phyloP scores from a whole-genome alignment of 306 rosid species.

The Glycyrrhiza uralensis region DNA sequence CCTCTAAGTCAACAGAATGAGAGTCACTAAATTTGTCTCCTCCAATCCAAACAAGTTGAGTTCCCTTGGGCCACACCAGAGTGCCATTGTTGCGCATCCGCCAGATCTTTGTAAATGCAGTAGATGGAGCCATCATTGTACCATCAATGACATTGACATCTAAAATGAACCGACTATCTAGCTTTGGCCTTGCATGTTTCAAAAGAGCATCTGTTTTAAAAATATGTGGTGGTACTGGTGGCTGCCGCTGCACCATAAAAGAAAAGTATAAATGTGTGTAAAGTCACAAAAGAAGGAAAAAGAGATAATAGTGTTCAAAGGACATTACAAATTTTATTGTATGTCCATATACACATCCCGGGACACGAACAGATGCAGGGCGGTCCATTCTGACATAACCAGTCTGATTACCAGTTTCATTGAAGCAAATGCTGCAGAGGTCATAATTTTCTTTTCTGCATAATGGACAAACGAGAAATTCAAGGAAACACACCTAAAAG shows the following conservation, averaged over 20 bases:
- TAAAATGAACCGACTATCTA: constrained; percentile 66
- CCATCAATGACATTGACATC: constrained; percentile 86
- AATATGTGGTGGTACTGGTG: constrained; percentile 23
- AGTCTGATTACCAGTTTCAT: constrained; percentile 47
- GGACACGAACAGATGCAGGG: constrained; percentile 39
- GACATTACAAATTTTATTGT: constrained; percentile 23
- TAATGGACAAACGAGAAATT: neutral
- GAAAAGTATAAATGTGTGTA: neutral
- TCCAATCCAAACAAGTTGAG: constrained; percentile 76
- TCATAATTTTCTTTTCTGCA: constrained; percentile 81
- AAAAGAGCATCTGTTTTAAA: constrained; percentile 17
- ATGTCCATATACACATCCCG: constrained; percentile 25
- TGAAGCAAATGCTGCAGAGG: constrained; percentile 76
- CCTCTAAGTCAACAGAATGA: constrained; percentile 60
- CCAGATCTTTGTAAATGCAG: constrained; percentile 91
- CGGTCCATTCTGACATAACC: constrained; percentile 72
- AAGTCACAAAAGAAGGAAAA: neutral
- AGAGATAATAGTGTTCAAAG: neutral
- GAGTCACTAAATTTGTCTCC: constrained; percentile 54
- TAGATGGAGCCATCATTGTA: constrained; percentile 75
- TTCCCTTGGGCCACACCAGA: constrained; percentile 64
- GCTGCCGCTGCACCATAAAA: constrained; percentile 42
- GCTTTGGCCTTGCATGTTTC: constrained; percentile 42
- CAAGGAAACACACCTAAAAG: neutral
- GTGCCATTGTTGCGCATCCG: constrained; percentile 78